Base-by-base conservation (phyloP, 148 eudicot genomes). In the Arbutus unedo region DNA sequence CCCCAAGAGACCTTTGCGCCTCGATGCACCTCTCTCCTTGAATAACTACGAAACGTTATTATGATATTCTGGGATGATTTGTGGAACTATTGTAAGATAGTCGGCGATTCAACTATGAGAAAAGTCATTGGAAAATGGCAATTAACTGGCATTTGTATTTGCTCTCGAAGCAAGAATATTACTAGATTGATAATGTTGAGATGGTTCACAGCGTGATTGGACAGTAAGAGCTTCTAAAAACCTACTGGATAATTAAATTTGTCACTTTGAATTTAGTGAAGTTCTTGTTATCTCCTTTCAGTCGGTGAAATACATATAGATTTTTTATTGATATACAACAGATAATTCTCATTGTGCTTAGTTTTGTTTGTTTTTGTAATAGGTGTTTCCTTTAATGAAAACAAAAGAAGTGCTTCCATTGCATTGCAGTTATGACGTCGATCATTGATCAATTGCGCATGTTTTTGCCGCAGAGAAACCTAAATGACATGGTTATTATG, bases 401-500 rank as follows among this genome's bases (percentile, higher is more conserved):
- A 64, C 51, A 7, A 48, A 19, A 43, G 38, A 44, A 79, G 4
- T 66, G 43, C 15, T 21, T 67, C 16, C 56, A 41, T 68, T 23
- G 6, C 55, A 31, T 77, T 79, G 21, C 72, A 2, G 16, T 48
- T 48, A 79, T 79, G 11, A 21, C 41, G 5, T 57, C 41, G 14
- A 51, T 57, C 66, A n/a, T 74, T 50, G 66, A 68, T 80, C 55
- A 44, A 71, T 71, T 38, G 15, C 59, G 3, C 83, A 74, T 79
- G 72, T 16, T 83, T 81, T 77, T 87, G 75, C 74, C 23, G 82
- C 92, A 97, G 99, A 90, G 98, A 85, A 92, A 94, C 86, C 84
- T 97, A 67, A 93, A 91, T 81, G 80, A 87, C 82, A 91, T 93
- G 97, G 91, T 90, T 81, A 91, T 74, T 83, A 85, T 87, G 89